Evolutionary conservation across 192 early-diverging fungal species (phyloP), one percentile per base, ranked within the genome.

Genomic region (Backusella mclennaniae): DNA sequence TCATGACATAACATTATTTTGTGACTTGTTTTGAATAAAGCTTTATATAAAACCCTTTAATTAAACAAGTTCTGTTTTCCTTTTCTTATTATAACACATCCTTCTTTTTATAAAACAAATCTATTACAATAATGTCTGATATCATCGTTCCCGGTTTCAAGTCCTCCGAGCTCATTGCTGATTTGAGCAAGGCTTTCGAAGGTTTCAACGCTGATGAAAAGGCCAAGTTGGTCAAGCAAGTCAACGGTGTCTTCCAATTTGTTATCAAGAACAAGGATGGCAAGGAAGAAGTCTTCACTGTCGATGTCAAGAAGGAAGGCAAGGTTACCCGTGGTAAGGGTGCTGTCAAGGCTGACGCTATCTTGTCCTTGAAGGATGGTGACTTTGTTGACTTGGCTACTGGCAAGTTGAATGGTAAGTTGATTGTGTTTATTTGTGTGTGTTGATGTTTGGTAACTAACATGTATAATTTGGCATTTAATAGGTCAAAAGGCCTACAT

Each of bases 231-330:
- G 82, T 96, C 46, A 90, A 90, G 74, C 92, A 92, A 82, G 85
- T 90, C 41, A 97, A 97, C 70, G 95, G 93, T 23, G 81, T 96
- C 21, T 97, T 97, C 86, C 91, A 95, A 83, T 92, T 99, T 80
- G 91, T 96, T 72, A 84, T 99, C 79, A 91, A 89, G 78, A 95
- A 94, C 81, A 85, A 84, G 1, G 86, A 85, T 19, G 90, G 89
- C 26, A 88, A 75, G 66, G 73, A 84, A 85, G 66, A 90, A 91
- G 81, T 87, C 90, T 53, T 95, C 93, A 91, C 90, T 52, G 79
- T 97, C n/a, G 94, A 99, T 79, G 80, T 97, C 67, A 97, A 97
- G 83, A 94, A 91, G 38, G 89, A 89, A 0, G 88, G 88, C n/a
- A 86, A 84, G 3, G 83, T 85, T 66, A 77, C 89, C 41, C 92